phyloP scores from a whole-genome alignment of 306 rosid species.

The Cicer arietinum region DNA sequence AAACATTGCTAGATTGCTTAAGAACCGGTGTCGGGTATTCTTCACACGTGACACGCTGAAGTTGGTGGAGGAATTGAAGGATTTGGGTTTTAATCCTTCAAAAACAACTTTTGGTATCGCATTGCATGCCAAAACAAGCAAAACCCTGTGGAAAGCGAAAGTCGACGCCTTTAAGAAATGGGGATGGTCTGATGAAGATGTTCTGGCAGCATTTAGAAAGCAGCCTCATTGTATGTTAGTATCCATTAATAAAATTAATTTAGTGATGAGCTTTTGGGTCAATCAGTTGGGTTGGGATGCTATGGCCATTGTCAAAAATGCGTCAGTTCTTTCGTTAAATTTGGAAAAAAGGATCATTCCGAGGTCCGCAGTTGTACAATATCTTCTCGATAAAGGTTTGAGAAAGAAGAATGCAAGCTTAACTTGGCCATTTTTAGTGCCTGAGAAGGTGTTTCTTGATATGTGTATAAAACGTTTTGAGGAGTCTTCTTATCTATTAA shows the following conservation, averaged over 20 bases:
- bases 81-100: constrained; percentile 54
- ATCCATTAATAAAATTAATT: constrained; percentile 50
- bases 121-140: background rate
- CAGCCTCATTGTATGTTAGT: constrained; percentile 44
- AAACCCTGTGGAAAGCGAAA: constrained; percentile 51
- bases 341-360: constrained; percentile 59
- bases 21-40: background rate
- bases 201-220: constrained; percentile 43
- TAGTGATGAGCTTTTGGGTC: constrained; percentile 48
- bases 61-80: constrained; percentile 46
- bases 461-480: background rate
- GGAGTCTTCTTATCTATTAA: background rate
- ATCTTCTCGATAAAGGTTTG: constrained; percentile 50
- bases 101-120: constrained; percentile 37
- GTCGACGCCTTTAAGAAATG: constrained; percentile 49
- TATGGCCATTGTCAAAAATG: background rate
- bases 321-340: constrained; percentile 30
- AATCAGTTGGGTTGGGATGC: constrained; percentile 45
- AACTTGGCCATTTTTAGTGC: background rate
- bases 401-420: constrained; percentile 18
- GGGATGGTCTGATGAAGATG: constrained; percentile 59
- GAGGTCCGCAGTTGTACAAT: constrained; percentile 44
- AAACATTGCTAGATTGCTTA: background rate
- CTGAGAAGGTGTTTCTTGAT: background rate
- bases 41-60: background rate